Base-by-base conservation (phyloP, 345 rosid genomes). In the Bruguiera parviflora region DNA sequence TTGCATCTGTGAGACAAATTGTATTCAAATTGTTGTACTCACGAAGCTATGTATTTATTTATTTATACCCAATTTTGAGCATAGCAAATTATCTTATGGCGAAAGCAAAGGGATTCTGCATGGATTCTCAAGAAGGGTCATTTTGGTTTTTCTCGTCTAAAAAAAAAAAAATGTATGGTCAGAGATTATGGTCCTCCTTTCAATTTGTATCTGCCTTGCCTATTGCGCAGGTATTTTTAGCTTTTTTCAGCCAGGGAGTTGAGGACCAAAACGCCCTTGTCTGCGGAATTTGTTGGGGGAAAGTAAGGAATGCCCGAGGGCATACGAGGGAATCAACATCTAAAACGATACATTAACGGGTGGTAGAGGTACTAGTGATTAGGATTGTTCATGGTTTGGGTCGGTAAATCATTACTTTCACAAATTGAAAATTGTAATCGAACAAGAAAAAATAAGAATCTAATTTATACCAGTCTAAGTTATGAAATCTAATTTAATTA, bases 41-140 rank as follows among this genome's bases (percentile, higher is more conserved):
- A 15, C 18, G 2, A 65, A 27, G 24, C 5, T 47, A 37, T 6
- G 6, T 29, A n/a, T 56, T 56, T 56, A 56, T 11, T 22, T 56
- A 33, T 8, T 24, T 29, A 20, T 61, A 4, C 24, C 20, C 11
- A 60, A 35, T 7, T 32, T 27, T 53, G 46, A 39, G 53, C 77
- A 53, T 61, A 24, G 39, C 77, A 61, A 58, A 76, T 72, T 77
- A 46, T 52, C 79, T 78, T 80, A 53, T 49, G 80, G 82, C 77
- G 74, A 75, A 81, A 79, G 86, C 71, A 70, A 70, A 79, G 59
- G 84, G 53, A 52, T 10, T 73, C 60, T 57, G 81, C 77, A 75
- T 81, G 71, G 63, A 46, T 59, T 57, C 69, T 70, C 64, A 58
- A 63, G 68, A 6, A 10, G 52, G 9, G 21, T 35, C 71, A 35